Conservation (phyloP, 345 rosid species). For the Melaleuca quinquenervia region DNA sequence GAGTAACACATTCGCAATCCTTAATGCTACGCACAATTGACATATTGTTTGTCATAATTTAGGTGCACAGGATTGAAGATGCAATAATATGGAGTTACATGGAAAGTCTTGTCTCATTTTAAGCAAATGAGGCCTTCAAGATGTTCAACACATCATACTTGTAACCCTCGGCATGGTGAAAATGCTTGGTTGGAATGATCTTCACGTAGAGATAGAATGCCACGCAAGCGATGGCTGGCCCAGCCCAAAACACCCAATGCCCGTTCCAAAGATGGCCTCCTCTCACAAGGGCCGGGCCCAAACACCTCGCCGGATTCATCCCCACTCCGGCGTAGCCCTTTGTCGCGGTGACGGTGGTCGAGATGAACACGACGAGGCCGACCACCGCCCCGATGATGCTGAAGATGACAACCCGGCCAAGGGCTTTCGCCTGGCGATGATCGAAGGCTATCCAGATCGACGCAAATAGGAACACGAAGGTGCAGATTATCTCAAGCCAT, state of each 20-base stretch:
- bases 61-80: background rate
- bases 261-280: constrained; percentile 39
- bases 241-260: constrained; percentile 43
- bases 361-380: constrained; percentile 20
- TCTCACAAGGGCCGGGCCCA: constrained; percentile 31
- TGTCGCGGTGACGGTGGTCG: constrained; percentile 18
- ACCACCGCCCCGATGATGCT: constrained; percentile 16
- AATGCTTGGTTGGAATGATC: constrained; percentile 9
- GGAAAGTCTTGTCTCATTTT: background rate
- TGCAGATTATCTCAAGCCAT: constrained; percentile 27
- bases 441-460: constrained; percentile 36
- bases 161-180: background rate
- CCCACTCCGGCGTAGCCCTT: constrained; percentile 29
- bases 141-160: background rate
- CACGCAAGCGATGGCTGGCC: constrained; percentile 21
- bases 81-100: background rate
- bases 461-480: constrained; percentile 26
- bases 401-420: constrained; percentile 19
- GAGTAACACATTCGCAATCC: background rate
- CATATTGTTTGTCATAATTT: background rate
- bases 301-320: constrained; percentile 38
- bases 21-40: background rate
- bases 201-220: constrained; percentile 12
- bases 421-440: constrained; percentile 16
- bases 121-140: background rate